Evolutionary conservation across 78 protist genomes (phyloP).

Genomic region (Planoprotostelium fungivorum): DNA sequence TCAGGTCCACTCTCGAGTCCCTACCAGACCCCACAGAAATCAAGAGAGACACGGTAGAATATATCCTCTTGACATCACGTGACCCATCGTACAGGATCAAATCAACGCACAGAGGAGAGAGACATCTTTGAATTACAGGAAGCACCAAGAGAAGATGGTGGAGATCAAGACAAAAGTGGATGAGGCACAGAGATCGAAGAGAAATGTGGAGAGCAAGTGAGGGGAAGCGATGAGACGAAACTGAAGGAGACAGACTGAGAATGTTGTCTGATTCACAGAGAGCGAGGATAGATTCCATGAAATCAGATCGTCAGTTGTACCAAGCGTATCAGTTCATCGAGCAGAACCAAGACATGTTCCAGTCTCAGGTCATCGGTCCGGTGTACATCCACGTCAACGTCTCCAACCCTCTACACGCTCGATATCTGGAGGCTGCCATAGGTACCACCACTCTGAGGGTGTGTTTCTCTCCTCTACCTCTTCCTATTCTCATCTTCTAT

Average conservation of each 20-base stretch:
- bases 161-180: background rate
- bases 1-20: background rate
- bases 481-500: background rate
- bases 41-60: background rate
- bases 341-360: background rate
- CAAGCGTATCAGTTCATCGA: background rate
- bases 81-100: background rate
- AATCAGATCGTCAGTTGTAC: background rate
- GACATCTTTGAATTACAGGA: background rate
- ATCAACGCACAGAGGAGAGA: background rate
- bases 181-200: background rate
- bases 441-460: background rate
- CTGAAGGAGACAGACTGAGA: background rate
- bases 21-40: background rate
- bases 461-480: background rate
- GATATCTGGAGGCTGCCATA: conserved; percentile 25
- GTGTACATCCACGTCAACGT: conserved; percentile 44
- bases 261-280: background rate
- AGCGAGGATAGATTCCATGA: background rate
- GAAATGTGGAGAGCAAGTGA: background rate
- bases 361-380: conserved; percentile 36
- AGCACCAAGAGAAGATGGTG: background rate
- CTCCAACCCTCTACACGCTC: conserved; percentile 25
- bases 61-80: background rate
- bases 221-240: background rate